Percentiles rank a stretch among this genome's conserved stretches.
phyloP scores from a whole-genome alignment of 257 asterid genomes.

The Thymus quinquecostatus region DNA sequence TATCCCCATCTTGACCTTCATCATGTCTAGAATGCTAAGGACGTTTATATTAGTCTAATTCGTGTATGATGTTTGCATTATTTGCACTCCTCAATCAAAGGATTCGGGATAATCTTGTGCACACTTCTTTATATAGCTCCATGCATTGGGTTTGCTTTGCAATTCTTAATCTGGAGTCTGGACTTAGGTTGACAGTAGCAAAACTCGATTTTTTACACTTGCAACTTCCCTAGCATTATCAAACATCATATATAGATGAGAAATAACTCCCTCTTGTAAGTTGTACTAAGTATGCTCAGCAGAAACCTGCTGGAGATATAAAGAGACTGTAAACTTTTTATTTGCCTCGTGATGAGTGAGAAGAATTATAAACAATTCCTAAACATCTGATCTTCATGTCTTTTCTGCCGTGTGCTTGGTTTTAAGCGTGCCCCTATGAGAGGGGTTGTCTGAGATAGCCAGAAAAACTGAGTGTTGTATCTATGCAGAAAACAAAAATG shows the following conservation, averaged over 20 bases:
- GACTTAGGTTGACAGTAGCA: too few species aligned
- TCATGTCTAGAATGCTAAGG: neutral
- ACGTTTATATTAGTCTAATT: neutral
- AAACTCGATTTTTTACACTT: too few species aligned
- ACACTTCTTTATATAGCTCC: too few species aligned
- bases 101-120: neutral
- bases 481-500: conserved; percentile 70
- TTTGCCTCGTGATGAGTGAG: too few species aligned
- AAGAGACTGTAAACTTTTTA: too few species aligned
- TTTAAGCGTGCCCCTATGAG: neutral
- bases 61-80: neutral
- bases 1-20: neutral
- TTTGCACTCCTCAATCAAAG: neutral
- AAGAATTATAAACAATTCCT: neutral
- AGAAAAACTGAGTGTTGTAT: conserved; percentile 1
- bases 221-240: too few species aligned
- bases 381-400: neutral
- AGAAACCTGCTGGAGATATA: too few species aligned
- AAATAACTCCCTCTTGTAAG: too few species aligned
- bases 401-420: neutral
- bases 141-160: conserved; percentile 5
- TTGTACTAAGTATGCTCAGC: too few species aligned
- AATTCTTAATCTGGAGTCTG: neutral
- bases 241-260: too few species aligned
- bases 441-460: neutral